A percentile compares a stretch with the other conserved stretches of the same genome.
These are phyloP conservation scores for Moelleriella libera DNA, from an alignment of 2,329 filamentous ascomycete genomes.

Conservation along the genomic window DNA sequence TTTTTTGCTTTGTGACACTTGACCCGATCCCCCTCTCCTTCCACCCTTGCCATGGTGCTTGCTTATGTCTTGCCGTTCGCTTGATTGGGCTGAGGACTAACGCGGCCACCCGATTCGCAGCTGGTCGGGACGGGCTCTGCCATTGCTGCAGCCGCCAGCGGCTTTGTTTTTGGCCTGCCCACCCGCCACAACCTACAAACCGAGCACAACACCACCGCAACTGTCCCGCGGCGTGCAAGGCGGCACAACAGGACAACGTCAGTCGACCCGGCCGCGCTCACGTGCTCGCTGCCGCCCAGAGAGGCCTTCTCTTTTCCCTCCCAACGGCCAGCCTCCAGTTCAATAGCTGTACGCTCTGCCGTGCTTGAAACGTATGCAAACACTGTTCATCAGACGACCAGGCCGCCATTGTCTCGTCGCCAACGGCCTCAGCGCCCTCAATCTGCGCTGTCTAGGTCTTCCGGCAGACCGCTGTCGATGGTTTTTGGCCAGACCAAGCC, in stretches of 20 bases:
- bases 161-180: conserved; percentile 44
- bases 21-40: not conserved
- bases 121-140: conserved; percentile 48
- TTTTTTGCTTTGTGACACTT: too few relatives aligned
- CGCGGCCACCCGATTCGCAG: conserved; percentile 18
- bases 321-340: conserved; percentile 4
- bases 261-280: conserved; percentile 18
- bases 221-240: conserved; percentile 2
- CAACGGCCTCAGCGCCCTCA: conserved; percentile 24
- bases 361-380: conserved; percentile 8
- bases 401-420: conserved; percentile 22
- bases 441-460: conserved; percentile 22
- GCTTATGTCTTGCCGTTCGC: not conserved
- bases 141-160: conserved; percentile 44
- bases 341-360: not conserved
- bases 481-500: conserved; percentile 7
- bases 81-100: not conserved
- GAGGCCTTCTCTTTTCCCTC: conserved; percentile 2
- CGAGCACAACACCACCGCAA: conserved; percentile 10
- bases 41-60: not conserved
- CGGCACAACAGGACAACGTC: conserved; percentile 16
- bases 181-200: conserved; percentile 21
- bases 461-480: conserved; percentile 27
- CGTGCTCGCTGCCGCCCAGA: not conserved
- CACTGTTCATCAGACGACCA: conserved; percentile 15